phyloP scores from a whole-genome alignment of 2,329 filamentous ascomycete species.

The Ophiostoma piceae region DNA sequence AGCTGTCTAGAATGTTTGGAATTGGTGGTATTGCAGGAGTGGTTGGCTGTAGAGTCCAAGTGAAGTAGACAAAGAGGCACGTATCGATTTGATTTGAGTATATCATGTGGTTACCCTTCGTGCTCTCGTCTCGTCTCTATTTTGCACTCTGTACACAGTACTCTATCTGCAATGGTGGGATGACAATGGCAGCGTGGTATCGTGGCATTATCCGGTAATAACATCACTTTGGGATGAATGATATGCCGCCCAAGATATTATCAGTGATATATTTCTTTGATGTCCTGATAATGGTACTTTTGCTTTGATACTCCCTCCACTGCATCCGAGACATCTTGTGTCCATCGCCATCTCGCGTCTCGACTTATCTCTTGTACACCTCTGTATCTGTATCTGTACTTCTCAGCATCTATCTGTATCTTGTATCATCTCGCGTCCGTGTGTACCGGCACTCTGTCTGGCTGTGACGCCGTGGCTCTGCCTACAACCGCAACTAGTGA shows the following conservation, averaged over 20 bases:
- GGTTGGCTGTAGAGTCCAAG: neutral
- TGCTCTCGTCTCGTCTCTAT: neutral
- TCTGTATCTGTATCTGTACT: neutral
- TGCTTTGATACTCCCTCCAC: neutral
- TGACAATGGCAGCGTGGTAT: neutral
- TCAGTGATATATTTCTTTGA: too few species aligned
- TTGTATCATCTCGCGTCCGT: neutral
- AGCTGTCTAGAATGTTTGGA: neutral
- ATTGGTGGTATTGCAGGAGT: neutral
- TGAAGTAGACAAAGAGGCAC: neutral
- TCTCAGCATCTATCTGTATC: neutral
- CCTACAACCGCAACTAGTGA: neutral
- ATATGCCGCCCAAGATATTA: neutral
- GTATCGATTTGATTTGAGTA: too few species aligned
- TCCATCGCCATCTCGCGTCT: neutral
- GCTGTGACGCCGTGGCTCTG: neutral
- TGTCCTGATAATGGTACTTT: neutral
- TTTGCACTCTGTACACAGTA: too few species aligned
- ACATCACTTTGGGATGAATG: neutral
- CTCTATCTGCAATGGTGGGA: neutral
- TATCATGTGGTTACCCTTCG: neutral
- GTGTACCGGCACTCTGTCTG: neutral
- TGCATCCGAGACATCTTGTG: neutral
- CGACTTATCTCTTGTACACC: neutral
- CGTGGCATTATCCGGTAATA: neutral